phyloP scores from a whole-genome alignment of 768 basidiomycete genomes.

The Lentinula sp. region DNA sequence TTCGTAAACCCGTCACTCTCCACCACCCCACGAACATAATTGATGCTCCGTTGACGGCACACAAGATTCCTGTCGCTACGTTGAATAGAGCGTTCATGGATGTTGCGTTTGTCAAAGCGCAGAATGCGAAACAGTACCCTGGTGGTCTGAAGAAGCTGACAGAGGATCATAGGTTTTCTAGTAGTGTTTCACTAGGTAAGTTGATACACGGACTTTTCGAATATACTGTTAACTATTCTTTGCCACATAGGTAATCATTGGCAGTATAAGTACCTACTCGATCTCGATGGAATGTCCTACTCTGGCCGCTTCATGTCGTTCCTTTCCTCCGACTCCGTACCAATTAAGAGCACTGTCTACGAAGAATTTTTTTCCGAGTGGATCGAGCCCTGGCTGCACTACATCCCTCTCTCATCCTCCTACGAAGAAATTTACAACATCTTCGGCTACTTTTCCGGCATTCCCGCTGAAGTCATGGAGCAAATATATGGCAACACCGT shows the following conservation, averaged over 20 bases:
- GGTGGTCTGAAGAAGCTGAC: constrained; percentile 65
- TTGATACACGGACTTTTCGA: not conserved
- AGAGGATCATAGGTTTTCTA: constrained; percentile 60
- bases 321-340: constrained; percentile 57
- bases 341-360: constrained; percentile 67
- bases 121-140: constrained; percentile 67
- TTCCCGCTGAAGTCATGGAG: constrained; percentile 45
- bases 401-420: constrained; percentile 81
- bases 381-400: constrained; percentile 87
- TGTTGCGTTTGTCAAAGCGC: constrained; percentile 50
- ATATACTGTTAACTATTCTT: too few relatives aligned
- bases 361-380: constrained; percentile 69
- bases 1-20: not conserved
- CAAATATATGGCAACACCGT: not conserved
- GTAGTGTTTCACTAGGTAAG: constrained; percentile 68
- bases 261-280: constrained; percentile 66
- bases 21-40: not conserved
- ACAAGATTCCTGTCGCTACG: constrained; percentile 29
- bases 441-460: constrained; percentile 88
- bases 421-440: constrained; percentile 95
- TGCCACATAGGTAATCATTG: constrained; percentile 39
- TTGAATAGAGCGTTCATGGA: constrained; percentile 67
- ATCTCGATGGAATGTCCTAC: constrained; percentile 76
- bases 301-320: constrained; percentile 63
- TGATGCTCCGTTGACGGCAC: not conserved